phyloP scores from a whole-genome alignment of 257 asterid genomes.

The Lycium ferocissimum region DNA sequence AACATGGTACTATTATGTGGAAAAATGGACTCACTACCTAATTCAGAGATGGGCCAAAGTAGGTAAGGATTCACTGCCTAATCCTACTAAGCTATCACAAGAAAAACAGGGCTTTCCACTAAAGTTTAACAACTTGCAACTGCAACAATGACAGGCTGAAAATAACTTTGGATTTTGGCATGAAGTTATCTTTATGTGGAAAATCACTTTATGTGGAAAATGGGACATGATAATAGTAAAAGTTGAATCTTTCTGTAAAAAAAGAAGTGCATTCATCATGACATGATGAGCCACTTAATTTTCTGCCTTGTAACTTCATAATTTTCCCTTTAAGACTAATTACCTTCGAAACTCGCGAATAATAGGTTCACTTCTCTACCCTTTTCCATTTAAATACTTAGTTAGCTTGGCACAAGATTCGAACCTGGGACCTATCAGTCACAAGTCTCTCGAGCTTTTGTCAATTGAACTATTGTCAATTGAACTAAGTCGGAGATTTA shows the following conservation, averaged over 20 bases:
- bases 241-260: not conserved
- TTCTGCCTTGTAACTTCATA: too few relatives aligned
- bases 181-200: not conserved
- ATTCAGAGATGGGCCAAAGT: not conserved
- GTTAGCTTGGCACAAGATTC: too few relatives aligned
- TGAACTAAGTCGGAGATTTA: too few relatives aligned
- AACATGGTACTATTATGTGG: not conserved
- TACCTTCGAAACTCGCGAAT: too few relatives aligned
- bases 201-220: not conserved
- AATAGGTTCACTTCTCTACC: too few relatives aligned
- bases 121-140: conserved; percentile 18
- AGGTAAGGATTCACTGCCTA: not conserved
- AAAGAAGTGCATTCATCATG: not conserved
- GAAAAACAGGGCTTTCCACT: not conserved
- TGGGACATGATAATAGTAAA: not conserved
- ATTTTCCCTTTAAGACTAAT: too few relatives aligned
- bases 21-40: not conserved
- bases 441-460: too few relatives aligned
- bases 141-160: conserved; percentile 5
- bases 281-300: too few relatives aligned
- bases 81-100: conserved; percentile 4
- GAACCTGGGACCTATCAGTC: too few relatives aligned
- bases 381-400: too few relatives aligned
- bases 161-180: not conserved
- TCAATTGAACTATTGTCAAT: too few relatives aligned